Percentiles rank a stretch among this genome's conserved stretches.
Evolutionary conservation across 441 rosid genomes (phyloP).

Genomic region (Omphalea diandra): DNA sequence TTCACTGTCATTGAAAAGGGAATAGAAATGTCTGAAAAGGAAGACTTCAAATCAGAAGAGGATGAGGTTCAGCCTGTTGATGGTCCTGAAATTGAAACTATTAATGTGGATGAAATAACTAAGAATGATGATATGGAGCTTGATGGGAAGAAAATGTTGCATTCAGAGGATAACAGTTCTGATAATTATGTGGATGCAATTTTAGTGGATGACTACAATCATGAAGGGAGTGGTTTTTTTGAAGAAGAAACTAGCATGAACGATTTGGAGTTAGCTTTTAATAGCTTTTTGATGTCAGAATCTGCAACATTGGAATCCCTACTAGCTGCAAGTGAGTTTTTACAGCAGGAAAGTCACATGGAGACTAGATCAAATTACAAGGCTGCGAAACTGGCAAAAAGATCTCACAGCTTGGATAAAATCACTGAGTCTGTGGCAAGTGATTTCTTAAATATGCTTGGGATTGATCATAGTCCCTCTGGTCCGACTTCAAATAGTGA

Average conservation of each 20-base stretch:
- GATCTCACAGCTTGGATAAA: constrained; percentile 68
- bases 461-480: constrained; percentile 49
- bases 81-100: constrained; percentile 44
- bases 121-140: constrained; percentile 37
- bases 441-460: constrained; percentile 80
- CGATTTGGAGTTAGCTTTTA: constrained; percentile 39
- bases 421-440: constrained; percentile 61
- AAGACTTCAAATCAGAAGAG: constrained; percentile 32
- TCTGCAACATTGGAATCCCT: constrained; percentile 40
- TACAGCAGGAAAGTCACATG: constrained; percentile 35
- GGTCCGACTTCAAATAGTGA: constrained; percentile 49
- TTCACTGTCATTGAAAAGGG: constrained; percentile 48
- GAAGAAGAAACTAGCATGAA: constrained; percentile 27
- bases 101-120: constrained; percentile 54
- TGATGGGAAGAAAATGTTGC: constrained; percentile 23
- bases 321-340: constrained; percentile 32
- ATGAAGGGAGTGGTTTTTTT: constrained; percentile 25
- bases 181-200: constrained; percentile 20
- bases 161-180: constrained; percentile 14
- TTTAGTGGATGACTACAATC: constrained; percentile 22
- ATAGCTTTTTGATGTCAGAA: constrained; percentile 34
- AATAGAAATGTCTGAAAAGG: constrained; percentile 45
- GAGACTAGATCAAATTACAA: constrained; percentile 43
- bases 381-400: constrained; percentile 34
- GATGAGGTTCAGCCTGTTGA: constrained; percentile 31